These are phyloP conservation scores for Knoxdaviesia proteae DNA, from an alignment of 2,329 filamentous ascomycete species.

Conservation along the genomic window DNA sequence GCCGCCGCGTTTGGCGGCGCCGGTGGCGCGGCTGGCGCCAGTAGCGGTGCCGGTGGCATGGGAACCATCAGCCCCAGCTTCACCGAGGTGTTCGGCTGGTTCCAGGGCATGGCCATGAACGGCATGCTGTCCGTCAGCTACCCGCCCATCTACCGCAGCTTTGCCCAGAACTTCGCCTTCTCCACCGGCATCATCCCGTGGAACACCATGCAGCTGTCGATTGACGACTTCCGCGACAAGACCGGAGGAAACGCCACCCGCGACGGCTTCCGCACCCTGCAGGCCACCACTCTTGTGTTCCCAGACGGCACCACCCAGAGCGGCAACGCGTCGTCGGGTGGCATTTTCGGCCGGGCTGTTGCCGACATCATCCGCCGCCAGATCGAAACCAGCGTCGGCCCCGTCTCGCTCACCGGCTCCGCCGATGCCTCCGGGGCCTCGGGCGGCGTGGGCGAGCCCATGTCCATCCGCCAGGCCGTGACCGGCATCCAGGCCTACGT, in stretches of 20 bases:
- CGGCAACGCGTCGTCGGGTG: conserved; percentile 11
- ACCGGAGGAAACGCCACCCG: conserved; percentile 76
- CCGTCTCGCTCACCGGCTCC: conserved; percentile 10
- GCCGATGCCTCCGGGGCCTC: conserved; percentile 8
- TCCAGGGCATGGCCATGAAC: conserved; percentile 85
- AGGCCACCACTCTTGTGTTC: conserved; percentile 57
- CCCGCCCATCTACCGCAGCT: conserved; percentile 71
- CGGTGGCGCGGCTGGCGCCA: conserved; percentile 27
- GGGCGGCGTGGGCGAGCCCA: conserved; percentile 7
- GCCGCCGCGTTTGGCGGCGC: conserved; percentile 28
- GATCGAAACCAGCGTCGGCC: conserved; percentile 23
- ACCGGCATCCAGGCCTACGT: conserved; percentile 63
- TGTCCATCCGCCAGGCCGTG: conserved; percentile 29
- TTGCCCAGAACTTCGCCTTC: conserved; percentile 85
- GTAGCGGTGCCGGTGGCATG: conserved; percentile 28
- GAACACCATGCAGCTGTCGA: conserved; percentile 57
- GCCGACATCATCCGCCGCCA: conserved; percentile 31
- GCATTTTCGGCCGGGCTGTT: conserved; percentile 9
- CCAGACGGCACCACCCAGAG: conserved; percentile 33
- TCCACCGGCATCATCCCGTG: conserved; percentile 69
- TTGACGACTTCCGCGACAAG: conserved; percentile 59
- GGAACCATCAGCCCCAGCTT: conserved; percentile 64
- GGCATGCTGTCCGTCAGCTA: conserved; percentile 89
- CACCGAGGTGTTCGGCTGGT: conserved; percentile 67
- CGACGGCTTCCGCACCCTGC: conserved; percentile 56